phyloP scores from a whole-genome alignment of 345 rosid species.

The Lepidium africanum region DNA sequence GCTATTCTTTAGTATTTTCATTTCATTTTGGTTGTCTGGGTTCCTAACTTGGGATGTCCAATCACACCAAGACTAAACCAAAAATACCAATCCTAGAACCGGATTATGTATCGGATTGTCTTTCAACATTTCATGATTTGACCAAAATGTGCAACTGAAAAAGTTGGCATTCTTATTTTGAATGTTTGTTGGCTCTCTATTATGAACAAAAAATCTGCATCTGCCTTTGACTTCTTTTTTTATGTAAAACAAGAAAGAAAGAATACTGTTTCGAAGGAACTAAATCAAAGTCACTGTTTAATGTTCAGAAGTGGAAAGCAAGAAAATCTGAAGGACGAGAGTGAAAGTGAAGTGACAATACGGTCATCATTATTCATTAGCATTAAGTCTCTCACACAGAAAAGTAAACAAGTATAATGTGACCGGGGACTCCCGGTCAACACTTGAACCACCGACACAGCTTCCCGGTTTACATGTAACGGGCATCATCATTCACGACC shows the following conservation, averaged over 20 bases:
- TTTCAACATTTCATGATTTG: background rate
- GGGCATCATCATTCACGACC: background rate
- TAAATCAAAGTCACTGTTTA: background rate
- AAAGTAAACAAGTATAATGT: slow-evolving; percentile 13
- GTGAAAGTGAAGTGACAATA: slow-evolving; percentile 1
- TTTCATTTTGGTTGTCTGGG: background rate
- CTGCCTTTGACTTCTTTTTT: background rate
- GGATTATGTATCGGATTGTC: background rate
- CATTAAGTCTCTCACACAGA: background rate
- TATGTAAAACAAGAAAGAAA: background rate
- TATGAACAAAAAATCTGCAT: background rate
- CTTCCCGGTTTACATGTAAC: slow-evolving; percentile 19
- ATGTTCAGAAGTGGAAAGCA: slow-evolving; percentile 13
- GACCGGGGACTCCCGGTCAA: slow-evolving; percentile 19
- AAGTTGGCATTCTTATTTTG: background rate
- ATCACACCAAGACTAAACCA: background rate
- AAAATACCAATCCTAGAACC: background rate
- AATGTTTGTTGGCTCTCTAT: background rate
- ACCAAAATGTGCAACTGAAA: background rate
- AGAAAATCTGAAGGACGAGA: slow-evolving; percentile 4
- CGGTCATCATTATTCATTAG: background rate
- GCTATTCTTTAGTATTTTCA: background rate
- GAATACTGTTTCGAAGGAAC: too few species aligned
- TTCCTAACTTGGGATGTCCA: background rate
- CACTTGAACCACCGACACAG: slow-evolving; percentile 26